A percentile compares a stretch with the other conserved stretches of the same genome.
These are phyloP conservation scores for Plasmodium reichenowi DNA, from an alignment of 169 alveolate species.

Conservation along the genomic window DNA sequence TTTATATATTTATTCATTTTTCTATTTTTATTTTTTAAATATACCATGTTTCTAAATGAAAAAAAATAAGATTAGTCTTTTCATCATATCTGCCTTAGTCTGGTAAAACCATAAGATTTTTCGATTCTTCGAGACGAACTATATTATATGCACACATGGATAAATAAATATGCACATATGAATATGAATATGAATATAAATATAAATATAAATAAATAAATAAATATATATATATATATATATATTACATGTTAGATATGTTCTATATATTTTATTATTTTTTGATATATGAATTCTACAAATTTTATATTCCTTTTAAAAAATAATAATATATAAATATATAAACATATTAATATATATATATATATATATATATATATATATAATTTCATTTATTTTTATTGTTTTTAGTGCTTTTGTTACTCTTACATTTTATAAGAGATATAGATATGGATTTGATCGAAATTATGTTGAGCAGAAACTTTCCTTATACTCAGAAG, in stretches of 20 bases:
- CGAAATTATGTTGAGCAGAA: constrained; percentile 55
- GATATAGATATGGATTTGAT: constrained; percentile 37
- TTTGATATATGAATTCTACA: no score
- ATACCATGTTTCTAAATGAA: constrained; percentile 25
- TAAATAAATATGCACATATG: no score
- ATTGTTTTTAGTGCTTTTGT: constrained; percentile 37
- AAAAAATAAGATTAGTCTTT: constrained; percentile 20
- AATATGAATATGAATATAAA: no score
- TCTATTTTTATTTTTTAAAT: neutral
- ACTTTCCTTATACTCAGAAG: constrained; percentile 53
- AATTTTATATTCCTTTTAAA: no score
- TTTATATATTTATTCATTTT: neutral
- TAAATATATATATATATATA: no score
- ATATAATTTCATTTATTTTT: neutral
- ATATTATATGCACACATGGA: neutral
- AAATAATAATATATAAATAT: no score
- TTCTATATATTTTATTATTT: no score
- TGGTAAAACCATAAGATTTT: constrained; percentile 19
- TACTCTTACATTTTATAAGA: constrained; percentile 41
- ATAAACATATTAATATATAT: no score
- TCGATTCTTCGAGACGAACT: neutral
- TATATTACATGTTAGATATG: no score
- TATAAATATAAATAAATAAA: no score
- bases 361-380: no score
- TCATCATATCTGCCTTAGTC: constrained; percentile 23